Evolutionary conservation across 495 filamentous ascomycete species (phyloP).

Genomic region (Pseudotulostoma volvatum): DNA sequence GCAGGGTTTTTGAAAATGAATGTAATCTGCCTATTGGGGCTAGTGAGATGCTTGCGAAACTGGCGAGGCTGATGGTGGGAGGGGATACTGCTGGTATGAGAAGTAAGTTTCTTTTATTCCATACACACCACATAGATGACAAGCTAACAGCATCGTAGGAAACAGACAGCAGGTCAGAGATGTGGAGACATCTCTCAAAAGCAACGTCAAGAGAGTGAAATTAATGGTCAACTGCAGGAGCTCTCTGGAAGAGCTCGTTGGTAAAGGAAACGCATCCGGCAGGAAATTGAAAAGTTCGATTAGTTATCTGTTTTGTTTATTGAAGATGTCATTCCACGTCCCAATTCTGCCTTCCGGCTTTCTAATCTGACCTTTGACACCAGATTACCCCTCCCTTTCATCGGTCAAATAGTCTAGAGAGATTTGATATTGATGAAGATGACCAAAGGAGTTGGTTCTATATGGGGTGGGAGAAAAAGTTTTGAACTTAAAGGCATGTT

Average conservation of each 20-base stretch:
- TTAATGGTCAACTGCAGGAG: neutral
- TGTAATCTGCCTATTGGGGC: no score
- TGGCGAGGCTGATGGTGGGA: no score
- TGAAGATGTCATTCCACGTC: neutral
- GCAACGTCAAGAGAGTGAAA: neutral
- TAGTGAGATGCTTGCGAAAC: no score
- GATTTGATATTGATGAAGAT: neutral
- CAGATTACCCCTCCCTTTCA: neutral
- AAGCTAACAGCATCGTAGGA: neutral
- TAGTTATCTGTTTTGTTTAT: neutral
- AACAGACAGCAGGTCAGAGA: neutral
- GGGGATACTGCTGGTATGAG: no score
- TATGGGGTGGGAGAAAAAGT: neutral
- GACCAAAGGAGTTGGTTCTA: neutral
- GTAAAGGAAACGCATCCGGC: neutral
- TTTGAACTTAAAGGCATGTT: neutral
- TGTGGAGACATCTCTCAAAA: neutral
- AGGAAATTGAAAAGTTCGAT: neutral
- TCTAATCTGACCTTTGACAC: neutral
- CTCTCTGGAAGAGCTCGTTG: neutral
- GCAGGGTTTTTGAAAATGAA: no score
- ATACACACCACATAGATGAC: no score
- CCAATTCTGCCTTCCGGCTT: neutral
- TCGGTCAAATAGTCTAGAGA: neutral
- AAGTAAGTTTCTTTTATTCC: no score